A percentile compares a stretch with the other conserved stretches of the same genome.
phyloP scores from a whole-genome alignment of 176 grass and related monocot genomes.

The Ensete ventricosum region DNA sequence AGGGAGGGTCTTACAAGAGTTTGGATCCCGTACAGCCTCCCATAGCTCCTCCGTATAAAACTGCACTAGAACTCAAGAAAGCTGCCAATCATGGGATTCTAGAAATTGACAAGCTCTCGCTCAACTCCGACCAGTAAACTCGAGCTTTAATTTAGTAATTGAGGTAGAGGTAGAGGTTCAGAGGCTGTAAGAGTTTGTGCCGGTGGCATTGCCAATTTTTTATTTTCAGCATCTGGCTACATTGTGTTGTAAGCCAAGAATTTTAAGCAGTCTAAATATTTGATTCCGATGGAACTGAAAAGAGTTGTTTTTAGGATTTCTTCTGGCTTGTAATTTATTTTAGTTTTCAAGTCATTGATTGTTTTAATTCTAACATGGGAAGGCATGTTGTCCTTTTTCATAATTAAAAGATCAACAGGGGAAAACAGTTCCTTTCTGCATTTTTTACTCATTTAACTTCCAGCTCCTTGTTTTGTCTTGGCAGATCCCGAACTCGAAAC shows the following conservation, averaged over 20 bases:
- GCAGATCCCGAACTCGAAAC: too few species aligned
- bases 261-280: not conserved
- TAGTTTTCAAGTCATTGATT: too few species aligned
- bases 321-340: too few species aligned
- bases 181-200: not conserved
- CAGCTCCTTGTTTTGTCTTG: too few species aligned
- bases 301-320: too few species aligned
- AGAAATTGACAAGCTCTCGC: slow-evolving; percentile 26
- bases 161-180: slow-evolving; percentile 25
- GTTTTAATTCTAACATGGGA: too few species aligned
- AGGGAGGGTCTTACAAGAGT: slow-evolving; percentile 38
- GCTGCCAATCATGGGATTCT: slow-evolving; percentile 28
- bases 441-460: too few species aligned
- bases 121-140: not conserved
- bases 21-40: slow-evolving; percentile 84
- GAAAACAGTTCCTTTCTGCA: too few species aligned
- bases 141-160: not conserved
- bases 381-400: too few species aligned
- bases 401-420: too few species aligned
- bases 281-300: too few species aligned
- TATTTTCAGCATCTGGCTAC: too few species aligned
- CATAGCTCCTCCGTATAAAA: slow-evolving; percentile 77
- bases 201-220: not conserved
- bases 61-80: slow-evolving; percentile 58
- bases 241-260: not conserved